A percentile compares a stretch with the other conserved stretches of the same genome.
Conservation (phyloP, 805 yeast species). For the Metschnikowia noctiluminum region DNA sequence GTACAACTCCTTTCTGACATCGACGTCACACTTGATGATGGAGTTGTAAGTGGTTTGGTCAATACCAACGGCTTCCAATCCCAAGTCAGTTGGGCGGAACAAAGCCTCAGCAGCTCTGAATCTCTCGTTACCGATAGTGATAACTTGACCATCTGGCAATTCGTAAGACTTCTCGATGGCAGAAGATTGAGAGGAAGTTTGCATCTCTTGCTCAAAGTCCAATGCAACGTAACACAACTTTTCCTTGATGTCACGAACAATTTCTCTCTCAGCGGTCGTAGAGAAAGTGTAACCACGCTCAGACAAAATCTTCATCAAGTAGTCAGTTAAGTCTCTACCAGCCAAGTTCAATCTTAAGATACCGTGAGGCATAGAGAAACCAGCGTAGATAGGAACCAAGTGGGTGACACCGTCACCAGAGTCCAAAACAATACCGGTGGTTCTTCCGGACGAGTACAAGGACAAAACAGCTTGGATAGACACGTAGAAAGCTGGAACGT, state of each 20-base stretch:
- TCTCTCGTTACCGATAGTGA: slow-evolving; percentile 99
- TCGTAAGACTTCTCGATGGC: slow-evolving; percentile 98
- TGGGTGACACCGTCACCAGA: slow-evolving; percentile 99
- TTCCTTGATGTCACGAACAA: slow-evolving; percentile 92
- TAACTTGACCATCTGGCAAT: slow-evolving; percentile 99
- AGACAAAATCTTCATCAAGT: slow-evolving; percentile 96
- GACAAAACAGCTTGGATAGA: slow-evolving; percentile 98
- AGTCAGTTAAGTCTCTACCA: slow-evolving; percentile 99
- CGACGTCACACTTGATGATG: slow-evolving; percentile 98
- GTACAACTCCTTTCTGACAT: slow-evolving; percentile 97
- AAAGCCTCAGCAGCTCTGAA: slow-evolving; percentile 99
- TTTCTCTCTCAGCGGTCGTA: slow-evolving; percentile 99
- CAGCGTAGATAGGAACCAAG: slow-evolving; percentile 99
- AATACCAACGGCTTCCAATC: slow-evolving; percentile 95
- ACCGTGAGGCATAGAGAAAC: slow-evolving; percentile 99
- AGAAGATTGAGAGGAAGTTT: slow-evolving; percentile 97
- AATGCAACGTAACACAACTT: slow-evolving; percentile 98
- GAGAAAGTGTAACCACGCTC: slow-evolving; percentile 99
- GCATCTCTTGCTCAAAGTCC: slow-evolving; percentile 99
- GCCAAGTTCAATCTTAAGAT: slow-evolving; percentile 98
- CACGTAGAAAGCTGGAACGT: slow-evolving; percentile 99
- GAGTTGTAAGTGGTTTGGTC: slow-evolving; percentile 96
- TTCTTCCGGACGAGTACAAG: slow-evolving; percentile 98
- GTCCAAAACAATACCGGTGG: slow-evolving; percentile 99
- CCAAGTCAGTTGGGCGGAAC: slow-evolving; percentile 94